Evolutionary conservation across 805 yeast genomes (phyloP), one percentile per base, ranked within the genome.

Genomic region (Candida glaebosa): DNA sequence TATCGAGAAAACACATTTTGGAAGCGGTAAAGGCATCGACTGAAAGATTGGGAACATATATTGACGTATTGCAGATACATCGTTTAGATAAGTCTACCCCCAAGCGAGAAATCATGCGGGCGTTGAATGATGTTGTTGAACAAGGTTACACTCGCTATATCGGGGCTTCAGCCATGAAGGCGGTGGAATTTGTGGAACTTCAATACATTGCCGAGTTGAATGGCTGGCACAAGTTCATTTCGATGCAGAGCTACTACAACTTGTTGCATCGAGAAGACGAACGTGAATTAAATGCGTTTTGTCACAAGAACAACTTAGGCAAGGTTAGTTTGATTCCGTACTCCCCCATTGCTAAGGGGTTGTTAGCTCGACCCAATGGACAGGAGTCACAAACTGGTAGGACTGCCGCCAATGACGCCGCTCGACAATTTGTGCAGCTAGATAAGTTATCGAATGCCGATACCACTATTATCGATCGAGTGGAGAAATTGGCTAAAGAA

Each of bases 241-340:
- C 75, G 16, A 74, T 79, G 76, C 87, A 82, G 58, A 74, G 74
- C 46, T 73, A 62, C 52, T 78, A 79, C 58, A 80, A 78, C 50
- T 60, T 81, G 46, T 39, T 80, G 3, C 65, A 76, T 48, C 64
- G 87, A n/a, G 85, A 81, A 52, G 86, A 81, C 42, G 87, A 82
- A 54, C 60, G 79, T 14, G 87, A 82, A 52, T 63, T 79, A 71
- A 75, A 69, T 44, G 77, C 75, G 19, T 81, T 63, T 55, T 77
- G 83, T 46, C 40, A 55, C 18, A 47, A 51, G 4, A 60, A 73
- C 16, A 64, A 61, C 36, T 72, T 73, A 14, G 74, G 74, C 8
- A 47, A 49, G 37, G 74, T 82, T 28, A 83, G 81, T 1, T 41
- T 79, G 15, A 68, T 78, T 39, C 85, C 86, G 6, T 81, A 80